Percentiles rank a stretch among this genome's conserved stretches.
phyloP scores from a whole-genome alignment of 306 rosid species.

The Luffa aegyptiaca region DNA sequence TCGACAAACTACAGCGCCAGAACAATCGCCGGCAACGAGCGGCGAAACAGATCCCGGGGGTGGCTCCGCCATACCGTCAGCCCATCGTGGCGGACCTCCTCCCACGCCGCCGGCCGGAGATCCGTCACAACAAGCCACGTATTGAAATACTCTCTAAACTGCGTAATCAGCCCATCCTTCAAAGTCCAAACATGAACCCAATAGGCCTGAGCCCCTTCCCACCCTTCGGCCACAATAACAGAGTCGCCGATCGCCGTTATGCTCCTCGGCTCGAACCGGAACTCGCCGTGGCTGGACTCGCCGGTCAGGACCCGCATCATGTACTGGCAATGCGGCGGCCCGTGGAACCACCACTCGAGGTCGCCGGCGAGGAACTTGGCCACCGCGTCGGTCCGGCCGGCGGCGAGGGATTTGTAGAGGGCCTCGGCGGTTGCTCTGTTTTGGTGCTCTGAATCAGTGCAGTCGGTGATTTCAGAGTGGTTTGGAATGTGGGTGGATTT shows the following conservation, averaged over 20 bases:
- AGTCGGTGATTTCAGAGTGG: not conserved
- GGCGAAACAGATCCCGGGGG: constrained; percentile 58
- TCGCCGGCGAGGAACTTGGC: constrained; percentile 49
- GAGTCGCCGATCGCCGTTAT: constrained; percentile 36
- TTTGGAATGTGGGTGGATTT: not conserved
- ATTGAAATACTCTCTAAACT: constrained; percentile 79
- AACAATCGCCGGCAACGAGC: constrained; percentile 64
- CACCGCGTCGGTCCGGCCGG: constrained; percentile 27
- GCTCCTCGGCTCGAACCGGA: constrained; percentile 67
- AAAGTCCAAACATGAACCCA: constrained; percentile 93
- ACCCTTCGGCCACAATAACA: constrained; percentile 61
- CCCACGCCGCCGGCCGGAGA: constrained; percentile 42
- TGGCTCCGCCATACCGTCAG: constrained; percentile 78
- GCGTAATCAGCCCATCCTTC: constrained; percentile 52
- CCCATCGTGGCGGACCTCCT: constrained; percentile 23
- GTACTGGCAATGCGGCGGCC: constrained; percentile 82
- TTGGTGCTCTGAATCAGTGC: not conserved
- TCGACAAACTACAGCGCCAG: constrained; percentile 42
- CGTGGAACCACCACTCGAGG: constrained; percentile 96
- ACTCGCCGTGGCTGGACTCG: constrained; percentile 32
- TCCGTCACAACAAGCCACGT: constrained; percentile 88
- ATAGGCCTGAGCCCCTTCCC: constrained; percentile 77
- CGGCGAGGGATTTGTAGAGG: constrained; percentile 54
- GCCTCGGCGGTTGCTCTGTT: constrained; percentile 41
- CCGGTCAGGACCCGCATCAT: constrained; percentile 90